Evolutionary conservation across 2,329 filamentous ascomycete genomes (phyloP).

Genomic region (Bipolaris oryzae): DNA sequence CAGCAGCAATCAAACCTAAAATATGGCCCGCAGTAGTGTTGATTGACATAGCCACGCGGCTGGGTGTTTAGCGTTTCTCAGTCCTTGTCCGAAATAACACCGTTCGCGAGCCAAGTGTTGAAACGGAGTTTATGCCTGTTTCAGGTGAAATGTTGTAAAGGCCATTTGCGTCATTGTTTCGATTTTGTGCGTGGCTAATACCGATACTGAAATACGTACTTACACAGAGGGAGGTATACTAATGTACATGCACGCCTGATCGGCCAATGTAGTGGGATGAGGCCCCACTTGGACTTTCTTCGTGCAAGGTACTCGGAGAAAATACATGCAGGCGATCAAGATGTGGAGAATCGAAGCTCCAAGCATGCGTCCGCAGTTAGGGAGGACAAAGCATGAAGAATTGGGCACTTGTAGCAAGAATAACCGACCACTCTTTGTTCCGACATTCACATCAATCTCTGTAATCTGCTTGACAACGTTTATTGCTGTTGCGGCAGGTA

Average conservation of each 20-base stretch:
- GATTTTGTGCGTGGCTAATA: neutral
- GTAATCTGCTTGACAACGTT: too few species aligned
- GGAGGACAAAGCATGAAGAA: too few species aligned
- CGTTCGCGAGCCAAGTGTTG: neutral
- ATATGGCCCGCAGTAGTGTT: neutral
- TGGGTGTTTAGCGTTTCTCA: neutral
- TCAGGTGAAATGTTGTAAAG: neutral
- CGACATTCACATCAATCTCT: too few species aligned
- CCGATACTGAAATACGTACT: neutral
- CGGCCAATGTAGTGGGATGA: neutral
- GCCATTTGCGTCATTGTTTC: neutral
- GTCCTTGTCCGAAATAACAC: neutral
- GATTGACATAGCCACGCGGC: neutral
- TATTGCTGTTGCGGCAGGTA: too few species aligned
- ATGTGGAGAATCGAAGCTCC: too few species aligned
- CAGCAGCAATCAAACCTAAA: neutral
- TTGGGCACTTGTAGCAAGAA: too few species aligned
- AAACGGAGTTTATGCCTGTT: neutral
- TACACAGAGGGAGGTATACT: neutral
- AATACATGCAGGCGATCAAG: too few species aligned
- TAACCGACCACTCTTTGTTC: too few species aligned
- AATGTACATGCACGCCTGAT: neutral
- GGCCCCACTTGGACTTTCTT: neutral
- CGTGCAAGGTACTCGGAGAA: too few species aligned
- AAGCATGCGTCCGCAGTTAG: too few species aligned